Evolutionary conservation across 805 yeast genomes (phyloP).

Genomic region (Priceomyces haplophilus): DNA sequence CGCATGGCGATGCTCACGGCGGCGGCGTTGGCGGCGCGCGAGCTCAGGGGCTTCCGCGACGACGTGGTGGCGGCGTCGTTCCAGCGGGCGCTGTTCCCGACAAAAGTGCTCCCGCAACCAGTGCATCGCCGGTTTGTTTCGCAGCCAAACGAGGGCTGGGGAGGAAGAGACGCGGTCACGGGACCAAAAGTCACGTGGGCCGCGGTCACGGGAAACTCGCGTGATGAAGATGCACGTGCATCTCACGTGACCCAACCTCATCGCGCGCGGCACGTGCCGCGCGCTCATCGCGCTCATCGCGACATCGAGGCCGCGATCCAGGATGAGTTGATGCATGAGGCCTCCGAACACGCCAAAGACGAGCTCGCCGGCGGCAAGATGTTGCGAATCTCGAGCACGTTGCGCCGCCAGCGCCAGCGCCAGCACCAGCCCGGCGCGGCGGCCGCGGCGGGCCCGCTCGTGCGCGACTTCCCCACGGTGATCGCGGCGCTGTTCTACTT

Average conservation of each 20-base stretch:
- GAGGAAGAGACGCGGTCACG: too few species aligned
- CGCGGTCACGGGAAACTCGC: background rate
- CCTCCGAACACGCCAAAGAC: constrained; percentile 30
- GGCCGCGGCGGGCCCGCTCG: constrained; percentile 11
- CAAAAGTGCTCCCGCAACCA: constrained; percentile 44
- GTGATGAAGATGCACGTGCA: too few species aligned
- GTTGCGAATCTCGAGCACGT: constrained; percentile 39
- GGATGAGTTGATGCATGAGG: constrained; percentile 29
- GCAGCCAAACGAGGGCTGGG: background rate
- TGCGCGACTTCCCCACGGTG: constrained; percentile 39
- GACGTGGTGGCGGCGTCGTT: constrained; percentile 37
- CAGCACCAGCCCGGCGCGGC: too few species aligned
- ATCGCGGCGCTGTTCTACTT: constrained; percentile 48
- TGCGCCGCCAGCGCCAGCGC: constrained; percentile 16
- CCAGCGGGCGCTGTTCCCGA: constrained; percentile 26
- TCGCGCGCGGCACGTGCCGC: too few species aligned
- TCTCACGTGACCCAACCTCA: too few species aligned
- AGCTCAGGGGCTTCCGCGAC: constrained; percentile 62
- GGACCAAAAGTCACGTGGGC: too few species aligned
- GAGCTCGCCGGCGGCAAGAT: constrained; percentile 39
- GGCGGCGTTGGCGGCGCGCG: constrained; percentile 69
- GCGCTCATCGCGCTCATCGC: too few species aligned
- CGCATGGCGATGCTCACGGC: constrained; percentile 67
- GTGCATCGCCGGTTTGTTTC: constrained; percentile 43
- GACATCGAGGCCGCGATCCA: constrained; percentile 24